Evolutionary conservation across 2,329 filamentous ascomycete species (phyloP).

Genomic region (Pochonia chlamydosporia): DNA sequence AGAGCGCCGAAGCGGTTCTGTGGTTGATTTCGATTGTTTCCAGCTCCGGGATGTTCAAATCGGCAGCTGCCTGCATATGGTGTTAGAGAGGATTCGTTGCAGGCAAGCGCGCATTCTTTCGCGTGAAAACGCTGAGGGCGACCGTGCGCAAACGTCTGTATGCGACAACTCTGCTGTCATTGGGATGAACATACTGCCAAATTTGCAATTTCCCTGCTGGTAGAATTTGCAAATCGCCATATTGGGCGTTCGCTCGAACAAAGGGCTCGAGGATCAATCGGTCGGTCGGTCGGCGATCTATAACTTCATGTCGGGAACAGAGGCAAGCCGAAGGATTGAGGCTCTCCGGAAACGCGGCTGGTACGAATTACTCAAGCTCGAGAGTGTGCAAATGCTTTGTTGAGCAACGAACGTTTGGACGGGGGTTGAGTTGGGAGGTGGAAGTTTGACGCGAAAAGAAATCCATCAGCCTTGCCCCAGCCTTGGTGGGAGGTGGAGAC

Average conservation of each 20-base stretch:
- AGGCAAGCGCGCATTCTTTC: not conserved
- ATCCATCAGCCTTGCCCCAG: conserved; percentile 10
- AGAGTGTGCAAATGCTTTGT: not conserved
- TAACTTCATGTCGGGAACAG: conserved; percentile 5
- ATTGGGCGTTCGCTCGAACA: conserved; percentile 9
- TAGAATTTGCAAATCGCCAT: conserved; percentile 44
- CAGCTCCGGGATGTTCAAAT: conserved; percentile 46
- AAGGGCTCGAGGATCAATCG: not conserved
- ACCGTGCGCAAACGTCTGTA: not conserved
- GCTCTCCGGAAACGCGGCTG: not conserved
- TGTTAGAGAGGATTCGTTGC: not conserved
- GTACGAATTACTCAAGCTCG: not conserved
- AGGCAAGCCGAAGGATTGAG: no score
- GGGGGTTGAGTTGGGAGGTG: not conserved
- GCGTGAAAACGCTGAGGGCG: not conserved
- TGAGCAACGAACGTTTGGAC: not conserved
- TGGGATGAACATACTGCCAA: conserved; percentile 37
- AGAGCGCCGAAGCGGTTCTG: conserved; percentile 55
- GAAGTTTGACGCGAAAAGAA: conserved; percentile 9
- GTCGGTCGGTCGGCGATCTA: not conserved
- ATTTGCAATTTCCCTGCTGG: conserved; percentile 46
- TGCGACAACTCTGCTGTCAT: no score
- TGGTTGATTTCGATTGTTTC: conserved; percentile 25
- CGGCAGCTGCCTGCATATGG: conserved; percentile 41
- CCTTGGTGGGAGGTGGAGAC: not conserved